These are phyloP conservation scores for Exserohilum turcica DNA, from an alignment of 2,329 filamentous ascomycete genomes.

Conservation along the genomic window DNA sequence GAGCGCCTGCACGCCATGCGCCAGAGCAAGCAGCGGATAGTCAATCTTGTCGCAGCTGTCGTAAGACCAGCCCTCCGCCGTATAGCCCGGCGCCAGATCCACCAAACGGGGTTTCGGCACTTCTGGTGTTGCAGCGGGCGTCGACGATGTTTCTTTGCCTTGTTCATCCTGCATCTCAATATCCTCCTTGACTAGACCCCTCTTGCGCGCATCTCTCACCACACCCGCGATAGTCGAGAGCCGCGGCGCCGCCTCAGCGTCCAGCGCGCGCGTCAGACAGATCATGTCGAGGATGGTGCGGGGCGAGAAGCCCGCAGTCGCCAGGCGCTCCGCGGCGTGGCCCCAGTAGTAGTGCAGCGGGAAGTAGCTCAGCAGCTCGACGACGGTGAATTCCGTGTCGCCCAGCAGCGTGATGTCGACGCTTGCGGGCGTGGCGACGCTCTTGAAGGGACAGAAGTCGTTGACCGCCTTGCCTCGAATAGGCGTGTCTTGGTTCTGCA, in stretches of 20 bases:
- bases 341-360: slow-evolving; percentile 25
- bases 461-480: neutral
- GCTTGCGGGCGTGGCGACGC: slow-evolving; percentile 17
- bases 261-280: slow-evolving; percentile 17
- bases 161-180: neutral
- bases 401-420: slow-evolving; percentile 19
- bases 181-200: neutral
- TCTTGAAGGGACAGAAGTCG: slow-evolving; percentile 21
- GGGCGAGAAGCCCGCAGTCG: neutral
- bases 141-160: neutral
- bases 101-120: neutral
- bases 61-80: slow-evolving; percentile 19
- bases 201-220: neutral
- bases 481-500: slow-evolving; percentile 11
- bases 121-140: neutral
- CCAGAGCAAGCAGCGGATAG: slow-evolving; percentile 26
- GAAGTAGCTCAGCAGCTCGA: slow-evolving; percentile 24
- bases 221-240: neutral
- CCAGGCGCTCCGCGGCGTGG: slow-evolving; percentile 12
- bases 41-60: slow-evolving; percentile 14
- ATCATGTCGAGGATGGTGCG: slow-evolving; percentile 12
- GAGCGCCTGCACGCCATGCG: slow-evolving; percentile 15
- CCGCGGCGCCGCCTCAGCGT: neutral
- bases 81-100: slow-evolving; percentile 7
- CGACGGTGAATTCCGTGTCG: slow-evolving; percentile 22